Conservation (phyloP, 179 eudicot species). For the Amaranthus tricolor region DNA sequence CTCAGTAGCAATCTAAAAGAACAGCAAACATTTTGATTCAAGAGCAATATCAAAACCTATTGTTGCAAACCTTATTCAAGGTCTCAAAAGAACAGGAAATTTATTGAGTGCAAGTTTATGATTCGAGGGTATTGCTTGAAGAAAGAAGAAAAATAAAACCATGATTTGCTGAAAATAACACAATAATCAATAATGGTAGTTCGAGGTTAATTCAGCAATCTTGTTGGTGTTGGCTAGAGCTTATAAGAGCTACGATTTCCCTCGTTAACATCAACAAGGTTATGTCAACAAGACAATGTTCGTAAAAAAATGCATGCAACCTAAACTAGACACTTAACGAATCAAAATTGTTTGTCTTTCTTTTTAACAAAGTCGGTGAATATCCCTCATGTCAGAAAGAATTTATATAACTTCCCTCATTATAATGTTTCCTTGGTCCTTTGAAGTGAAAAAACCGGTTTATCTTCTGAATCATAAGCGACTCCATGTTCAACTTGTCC, state of each 20-base stretch:
- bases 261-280: neutral
- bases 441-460: conserved; percentile 44
- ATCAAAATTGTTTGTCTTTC: conserved; percentile 10
- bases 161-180: too few relatives aligned
- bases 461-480: conserved; percentile 13
- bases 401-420: neutral
- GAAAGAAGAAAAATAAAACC: too few relatives aligned
- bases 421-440: conserved; percentile 25
- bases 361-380: conserved; percentile 12
- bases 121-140: too few relatives aligned
- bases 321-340: conserved; percentile 9
- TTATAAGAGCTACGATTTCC: neutral
- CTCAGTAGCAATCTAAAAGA: too few relatives aligned
- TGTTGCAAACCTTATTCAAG: too few relatives aligned
- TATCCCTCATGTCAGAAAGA: neutral
- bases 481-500: conserved; percentile 7
- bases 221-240: too few relatives aligned
- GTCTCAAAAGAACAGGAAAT: too few relatives aligned
- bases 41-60: too few relatives aligned
- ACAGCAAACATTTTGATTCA: too few relatives aligned
- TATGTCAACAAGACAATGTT: neutral
- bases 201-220: too few relatives aligned
- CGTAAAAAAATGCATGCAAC: conserved; percentile 1
- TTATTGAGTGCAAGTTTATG: too few relatives aligned
- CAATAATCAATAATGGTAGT: too few relatives aligned